Conservation (phyloP, 2,329 filamentous ascomycete genomes). For the Cercospora sp. region DNA sequence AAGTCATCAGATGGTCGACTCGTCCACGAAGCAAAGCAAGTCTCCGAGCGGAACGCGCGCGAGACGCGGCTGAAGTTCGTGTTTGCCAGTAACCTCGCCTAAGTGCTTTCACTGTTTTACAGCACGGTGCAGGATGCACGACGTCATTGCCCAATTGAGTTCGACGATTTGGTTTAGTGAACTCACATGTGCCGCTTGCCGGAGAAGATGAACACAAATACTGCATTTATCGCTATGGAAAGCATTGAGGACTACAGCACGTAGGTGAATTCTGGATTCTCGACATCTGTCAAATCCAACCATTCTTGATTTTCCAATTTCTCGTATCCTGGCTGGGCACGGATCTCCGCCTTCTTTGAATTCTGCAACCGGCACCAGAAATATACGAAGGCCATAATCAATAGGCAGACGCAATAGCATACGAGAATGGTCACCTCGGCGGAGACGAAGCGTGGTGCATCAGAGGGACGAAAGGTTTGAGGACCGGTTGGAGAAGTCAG, state of each 20-base stretch:
- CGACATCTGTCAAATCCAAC: constrained; percentile 63
- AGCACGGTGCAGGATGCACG: background rate
- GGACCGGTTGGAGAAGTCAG: constrained; percentile 37
- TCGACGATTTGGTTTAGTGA: background rate
- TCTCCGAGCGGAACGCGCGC: background rate
- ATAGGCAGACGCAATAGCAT: constrained; percentile 56
- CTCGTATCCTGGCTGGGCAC: constrained; percentile 58
- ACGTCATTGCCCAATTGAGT: background rate
- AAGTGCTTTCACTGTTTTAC: background rate
- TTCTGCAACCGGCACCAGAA: constrained; percentile 63
- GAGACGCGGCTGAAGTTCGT: background rate
- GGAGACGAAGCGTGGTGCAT: constrained; percentile 61
- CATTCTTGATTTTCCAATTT: constrained; percentile 68
- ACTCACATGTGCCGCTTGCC: background rate
- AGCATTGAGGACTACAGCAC: background rate
- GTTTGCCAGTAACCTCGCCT: background rate
- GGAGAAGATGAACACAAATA: background rate
- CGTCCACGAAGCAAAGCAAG: background rate
- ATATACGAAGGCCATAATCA: constrained; percentile 63
- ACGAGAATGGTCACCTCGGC: constrained; percentile 65
- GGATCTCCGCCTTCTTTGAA: constrained; percentile 55
- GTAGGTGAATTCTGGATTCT: constrained; percentile 65
- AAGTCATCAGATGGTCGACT: background rate
- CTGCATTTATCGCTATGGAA: background rate
- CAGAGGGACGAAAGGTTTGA: constrained; percentile 58